Conservation (phyloP, 768 basidiomycete genomes). For the Hortiboletus campestris region DNA sequence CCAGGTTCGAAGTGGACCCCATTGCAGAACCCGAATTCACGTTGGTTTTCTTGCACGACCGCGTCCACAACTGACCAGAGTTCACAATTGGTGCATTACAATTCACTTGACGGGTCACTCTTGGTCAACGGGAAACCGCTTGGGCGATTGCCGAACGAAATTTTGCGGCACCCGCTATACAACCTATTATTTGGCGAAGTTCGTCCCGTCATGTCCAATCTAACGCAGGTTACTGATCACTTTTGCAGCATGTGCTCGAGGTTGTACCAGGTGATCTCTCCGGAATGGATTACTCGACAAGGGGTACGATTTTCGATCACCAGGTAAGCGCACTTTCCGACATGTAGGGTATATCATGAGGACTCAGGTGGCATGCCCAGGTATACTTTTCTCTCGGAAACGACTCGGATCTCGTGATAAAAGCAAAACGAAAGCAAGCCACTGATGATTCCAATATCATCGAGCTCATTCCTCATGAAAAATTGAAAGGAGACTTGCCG, state of each 20-base stretch:
- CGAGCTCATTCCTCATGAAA: conserved; percentile 26
- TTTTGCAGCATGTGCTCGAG: conserved; percentile 18
- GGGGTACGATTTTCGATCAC: conserved; percentile 13
- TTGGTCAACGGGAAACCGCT: conserved; percentile 29
- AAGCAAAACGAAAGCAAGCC: not conserved
- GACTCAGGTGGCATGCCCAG: conserved; percentile 1
- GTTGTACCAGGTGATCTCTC: conserved; percentile 24
- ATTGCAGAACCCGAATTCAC: conserved; percentile 9
- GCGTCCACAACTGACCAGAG: not conserved
- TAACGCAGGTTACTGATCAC: not conserved
- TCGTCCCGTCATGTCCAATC: not conserved
- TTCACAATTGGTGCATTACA: conserved; percentile 23
- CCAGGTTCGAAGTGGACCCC: conserved; percentile 21
- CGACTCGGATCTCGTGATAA: conserved; percentile 15
- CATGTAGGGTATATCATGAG: not conserved
- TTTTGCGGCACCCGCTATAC: conserved; percentile 22
- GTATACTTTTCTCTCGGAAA: conserved; percentile 23
- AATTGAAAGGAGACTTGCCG: conserved; percentile 27
- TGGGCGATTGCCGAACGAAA: conserved; percentile 19
- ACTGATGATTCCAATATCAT: not conserved
- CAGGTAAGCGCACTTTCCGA: conserved; percentile 10
- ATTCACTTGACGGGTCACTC: conserved; percentile 26
- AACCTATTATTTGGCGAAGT: conserved; percentile 22
- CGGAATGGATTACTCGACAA: conserved; percentile 28
- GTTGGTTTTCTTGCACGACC: conserved; percentile 26